Evolutionary conservation across 331 rosid genomes (phyloP), one percentile per base, ranked within the genome.

Genomic region (Spiraea crenata): DNA sequence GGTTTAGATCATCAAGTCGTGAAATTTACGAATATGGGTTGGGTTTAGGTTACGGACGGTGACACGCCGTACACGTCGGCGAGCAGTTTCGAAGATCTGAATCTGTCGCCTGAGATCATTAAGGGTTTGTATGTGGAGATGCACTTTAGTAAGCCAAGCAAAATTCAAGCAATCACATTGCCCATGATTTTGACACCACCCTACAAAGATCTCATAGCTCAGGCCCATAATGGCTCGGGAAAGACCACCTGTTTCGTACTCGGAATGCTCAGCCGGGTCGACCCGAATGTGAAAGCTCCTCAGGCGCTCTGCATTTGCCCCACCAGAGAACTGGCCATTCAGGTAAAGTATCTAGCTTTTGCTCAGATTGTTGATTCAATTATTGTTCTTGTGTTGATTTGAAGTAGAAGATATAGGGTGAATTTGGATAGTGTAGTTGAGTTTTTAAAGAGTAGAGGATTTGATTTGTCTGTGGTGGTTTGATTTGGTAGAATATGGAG

Each of bases 151-250:
- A 90, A 86, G 77, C 99, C 97, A 2, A 93, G 97, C 63, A 93
- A 93, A 79, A 90, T 93, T 54, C 99, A 93, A 73, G 95, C 91
- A 12, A 80, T 90, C 65, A 88, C 86, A 54, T 76, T 93, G 85
- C 99, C 97, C 0, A 93, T 93, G 99, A 91, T 93, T 25, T 79
- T 93, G 72, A 86, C 67, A 6, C 91, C 92, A 34, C 99, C 99
- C 6, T 16, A 82, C 57, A 85, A 82, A 67, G 92, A 91, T 73
- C 74, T 93, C 80, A 88, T 93, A 11, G 97, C 98, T 1, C 97
- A 93, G 76, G 97, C 98, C 5, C 98, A 93, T 69, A 93, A 93
- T 50, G 97, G 99, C 56, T 90, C 97, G 4, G 97, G 99, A 0
- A 93, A 93, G 81, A 93, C 99, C 2, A 93, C 97, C 16, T 90